Percentiles rank a stretch among this genome's conserved stretches.
phyloP scores from a whole-genome alignment of 2,329 filamentous ascomycete species.

The Coniosporium tulheliwenetii region DNA sequence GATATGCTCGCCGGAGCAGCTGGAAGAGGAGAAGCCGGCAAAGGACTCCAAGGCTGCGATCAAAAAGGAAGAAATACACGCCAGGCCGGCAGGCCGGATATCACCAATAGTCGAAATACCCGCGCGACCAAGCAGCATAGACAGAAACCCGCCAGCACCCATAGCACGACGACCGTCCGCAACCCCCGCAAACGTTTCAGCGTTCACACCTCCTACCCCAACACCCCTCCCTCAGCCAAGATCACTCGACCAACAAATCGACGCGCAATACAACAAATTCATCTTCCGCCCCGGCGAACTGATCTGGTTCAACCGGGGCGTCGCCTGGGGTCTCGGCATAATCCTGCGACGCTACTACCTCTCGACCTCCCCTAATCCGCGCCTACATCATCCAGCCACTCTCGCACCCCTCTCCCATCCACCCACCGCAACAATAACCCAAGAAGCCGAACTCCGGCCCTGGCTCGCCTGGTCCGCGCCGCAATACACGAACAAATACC shows the following conservation, averaged over 20 bases:
- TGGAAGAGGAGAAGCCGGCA: conserved; percentile 23
- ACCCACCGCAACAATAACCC: conserved; percentile 24
- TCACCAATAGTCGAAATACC: conserved; percentile 12
- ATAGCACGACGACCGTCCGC: not conserved
- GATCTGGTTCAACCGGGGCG: conserved; percentile 37
- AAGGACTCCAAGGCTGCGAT: conserved; percentile 6
- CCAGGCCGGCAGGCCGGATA: conserved; percentile 2
- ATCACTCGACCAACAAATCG: conserved; percentile 32
- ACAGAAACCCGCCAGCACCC: too few species aligned
- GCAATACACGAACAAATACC: conserved; percentile 26
- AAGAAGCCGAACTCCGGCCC: conserved; percentile 31
- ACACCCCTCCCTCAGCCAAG: conserved; percentile 24
- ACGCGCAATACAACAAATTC: conserved; percentile 31
- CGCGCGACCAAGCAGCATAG: not conserved
- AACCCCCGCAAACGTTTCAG: not conserved
- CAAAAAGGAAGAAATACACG: conserved; percentile 8
- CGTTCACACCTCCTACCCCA: conserved; percentile 7
- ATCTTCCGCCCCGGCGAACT: conserved; percentile 39
- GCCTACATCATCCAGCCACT: conserved; percentile 32
- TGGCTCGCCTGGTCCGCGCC: conserved; percentile 45
- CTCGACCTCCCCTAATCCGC: conserved; percentile 11
- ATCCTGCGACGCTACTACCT: conserved; percentile 29
- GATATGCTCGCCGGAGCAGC: conserved; percentile 38
- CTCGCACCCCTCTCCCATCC: conserved; percentile 19
- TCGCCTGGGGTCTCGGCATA: conserved; percentile 38